Conservation (phyloP, 1,284 basidiomycete genomes). For the Ceratobasidium sp. region DNA sequence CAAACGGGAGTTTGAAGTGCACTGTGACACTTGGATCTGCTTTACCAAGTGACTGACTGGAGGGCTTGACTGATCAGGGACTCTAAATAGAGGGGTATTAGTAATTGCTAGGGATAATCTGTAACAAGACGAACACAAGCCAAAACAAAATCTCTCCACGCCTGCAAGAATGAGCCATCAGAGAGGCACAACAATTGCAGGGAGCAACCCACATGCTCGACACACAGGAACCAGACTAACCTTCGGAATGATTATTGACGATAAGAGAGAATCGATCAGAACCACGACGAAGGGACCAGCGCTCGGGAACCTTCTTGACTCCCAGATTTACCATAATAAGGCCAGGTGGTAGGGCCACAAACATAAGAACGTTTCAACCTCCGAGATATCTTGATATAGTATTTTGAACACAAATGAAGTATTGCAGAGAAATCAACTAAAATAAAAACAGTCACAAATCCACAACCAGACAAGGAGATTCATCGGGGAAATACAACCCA, state of each 20-base stretch:
- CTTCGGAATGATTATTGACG: neutral
- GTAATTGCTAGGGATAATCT: too few species aligned
- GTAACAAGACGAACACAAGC: neutral
- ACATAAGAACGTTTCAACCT: neutral
- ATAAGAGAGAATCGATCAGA: neutral
- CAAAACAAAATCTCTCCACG: neutral
- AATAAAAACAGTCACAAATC: neutral
- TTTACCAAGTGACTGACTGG: too few species aligned
- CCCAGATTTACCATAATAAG: too few species aligned
- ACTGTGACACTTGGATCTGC: too few species aligned
- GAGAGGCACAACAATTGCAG: neutral
- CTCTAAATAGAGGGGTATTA: too few species aligned
- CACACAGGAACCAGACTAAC: neutral
- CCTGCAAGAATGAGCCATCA: neutral
- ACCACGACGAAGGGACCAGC: neutral
- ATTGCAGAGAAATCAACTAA: neutral
- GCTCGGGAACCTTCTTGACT: too few species aligned
- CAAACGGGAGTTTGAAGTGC: too few species aligned
- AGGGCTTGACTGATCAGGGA: too few species aligned
- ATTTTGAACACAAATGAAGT: neutral
- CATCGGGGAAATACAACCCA: constrained; percentile 22
- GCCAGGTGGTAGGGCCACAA: neutral
- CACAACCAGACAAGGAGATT: constrained; percentile 1
- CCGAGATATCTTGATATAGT: neutral
- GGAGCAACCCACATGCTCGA: neutral